These are phyloP conservation scores for Athelia sp. DNA, from an alignment of 1,284 basidiomycete genomes.

Conservation along the genomic window DNA sequence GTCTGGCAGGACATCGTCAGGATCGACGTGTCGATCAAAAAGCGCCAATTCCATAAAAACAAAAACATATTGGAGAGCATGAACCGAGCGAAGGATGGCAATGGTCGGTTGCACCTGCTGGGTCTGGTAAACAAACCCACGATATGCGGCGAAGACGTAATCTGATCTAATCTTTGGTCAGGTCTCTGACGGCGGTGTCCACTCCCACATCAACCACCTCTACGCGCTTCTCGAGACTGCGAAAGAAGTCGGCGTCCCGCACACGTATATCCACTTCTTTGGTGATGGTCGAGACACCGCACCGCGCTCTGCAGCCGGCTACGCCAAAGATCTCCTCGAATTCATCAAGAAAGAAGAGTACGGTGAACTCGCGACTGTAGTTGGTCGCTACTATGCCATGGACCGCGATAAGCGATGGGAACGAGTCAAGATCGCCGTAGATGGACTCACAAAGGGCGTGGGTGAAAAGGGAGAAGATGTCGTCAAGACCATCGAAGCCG, in stretches of 20 bases:
- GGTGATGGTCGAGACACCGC: conserved; percentile 90
- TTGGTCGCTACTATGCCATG: conserved; percentile 93
- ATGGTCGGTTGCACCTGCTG: conserved; percentile 77
- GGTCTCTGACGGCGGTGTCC: conserved; percentile 92
- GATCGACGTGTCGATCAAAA: conserved; percentile 88
- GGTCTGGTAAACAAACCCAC: conserved; percentile 59
- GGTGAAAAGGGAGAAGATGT: conserved; percentile 59
- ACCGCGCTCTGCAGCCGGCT: conserved; percentile 70
- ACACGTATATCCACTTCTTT: conserved; percentile 88
- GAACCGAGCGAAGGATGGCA: conserved; percentile 74
- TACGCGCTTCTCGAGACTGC: conserved; percentile 85
- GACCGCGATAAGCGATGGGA: conserved; percentile 96
- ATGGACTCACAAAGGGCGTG: conserved; percentile 72
- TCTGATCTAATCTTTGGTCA: conserved; percentile 20
- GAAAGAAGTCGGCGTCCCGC: conserved; percentile 76
- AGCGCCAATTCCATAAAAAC: conserved; percentile 80
- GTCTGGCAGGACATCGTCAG: conserved; percentile 95
- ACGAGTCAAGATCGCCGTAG: conserved; percentile 81
- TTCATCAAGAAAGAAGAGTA: conserved; percentile 75
- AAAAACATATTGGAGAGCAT: conserved; percentile 66
- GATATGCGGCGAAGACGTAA: neutral
- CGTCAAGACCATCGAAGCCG: conserved; percentile 63
- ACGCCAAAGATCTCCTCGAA: conserved; percentile 70
- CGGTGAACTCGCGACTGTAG: conserved; percentile 72
- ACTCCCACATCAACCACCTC: conserved; percentile 86